phyloP scores from a whole-genome alignment of 2,329 filamentous ascomycete genomes.

The Didymella segeticola region DNA sequence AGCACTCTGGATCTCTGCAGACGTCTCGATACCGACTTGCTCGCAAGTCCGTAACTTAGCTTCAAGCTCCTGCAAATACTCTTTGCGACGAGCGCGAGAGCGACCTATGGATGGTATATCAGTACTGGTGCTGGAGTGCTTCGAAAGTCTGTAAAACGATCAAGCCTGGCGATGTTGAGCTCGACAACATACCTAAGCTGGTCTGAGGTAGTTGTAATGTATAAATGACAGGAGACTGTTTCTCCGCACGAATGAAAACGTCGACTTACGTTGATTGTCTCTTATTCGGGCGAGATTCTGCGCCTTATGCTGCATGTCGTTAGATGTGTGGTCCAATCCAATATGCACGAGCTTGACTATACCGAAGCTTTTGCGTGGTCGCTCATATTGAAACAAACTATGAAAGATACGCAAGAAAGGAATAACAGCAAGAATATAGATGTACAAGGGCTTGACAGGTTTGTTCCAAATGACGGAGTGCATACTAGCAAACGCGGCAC shows the following conservation, averaged over 20 bases:
- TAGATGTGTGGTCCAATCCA: neutral
- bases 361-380: slow-evolving; percentile 35
- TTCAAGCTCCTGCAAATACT: slow-evolving; percentile 75
- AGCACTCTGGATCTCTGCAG: slow-evolving; percentile 73
- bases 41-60: slow-evolving; percentile 68
- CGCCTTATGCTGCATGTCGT: slow-evolving; percentile 35
- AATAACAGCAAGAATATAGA: slow-evolving; percentile 16
- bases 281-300: slow-evolving; percentile 67
- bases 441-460: slow-evolving; percentile 21
- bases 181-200: neutral
- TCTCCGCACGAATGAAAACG: no score
- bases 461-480: slow-evolving; percentile 24
- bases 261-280: slow-evolving; percentile 68
- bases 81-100: slow-evolving; percentile 75
- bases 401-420: slow-evolving; percentile 13
- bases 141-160: no score
- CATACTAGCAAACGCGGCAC: slow-evolving; percentile 32
- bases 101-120: slow-evolving; percentile 53
- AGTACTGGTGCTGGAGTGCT: no score
- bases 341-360: slow-evolving; percentile 4
- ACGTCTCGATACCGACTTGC: slow-evolving; percentile 70
- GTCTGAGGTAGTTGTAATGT: neutral
- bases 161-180: neutral
- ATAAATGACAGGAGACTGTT: no score
- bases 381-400: slow-evolving; percentile 34